phyloP scores from a whole-genome alignment of 192 early-diverging fungal species.

The Spizellomyces sp. region DNA sequence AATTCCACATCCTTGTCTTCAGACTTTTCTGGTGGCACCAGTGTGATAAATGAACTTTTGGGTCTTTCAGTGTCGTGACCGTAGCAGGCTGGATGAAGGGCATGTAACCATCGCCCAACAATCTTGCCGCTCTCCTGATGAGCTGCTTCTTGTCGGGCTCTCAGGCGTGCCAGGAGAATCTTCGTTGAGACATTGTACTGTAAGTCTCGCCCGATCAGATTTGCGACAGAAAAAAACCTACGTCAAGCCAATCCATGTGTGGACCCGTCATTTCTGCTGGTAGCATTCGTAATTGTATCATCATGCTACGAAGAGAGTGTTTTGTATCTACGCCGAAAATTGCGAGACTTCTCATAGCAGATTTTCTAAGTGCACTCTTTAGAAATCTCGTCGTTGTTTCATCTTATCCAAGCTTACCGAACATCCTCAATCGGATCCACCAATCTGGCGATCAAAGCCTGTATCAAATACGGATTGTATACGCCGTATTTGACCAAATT shows the following conservation, averaged over 20 bases:
- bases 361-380: conserved; percentile 28
- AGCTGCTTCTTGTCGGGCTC: conserved; percentile 10
- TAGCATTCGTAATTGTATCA: conserved; percentile 43
- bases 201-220: neutral
- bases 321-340: conserved; percentile 40
- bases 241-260: conserved; percentile 35
- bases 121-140: too few species aligned
- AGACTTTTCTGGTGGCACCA: conserved; percentile 18
- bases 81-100: neutral
- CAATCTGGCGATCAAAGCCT: conserved; percentile 39
- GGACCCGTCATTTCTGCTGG: conserved; percentile 1
- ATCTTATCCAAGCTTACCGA: conserved; percentile 8
- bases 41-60: conserved; percentile 18
- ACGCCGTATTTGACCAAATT: conserved; percentile 40
- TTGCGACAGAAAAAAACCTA: conserved; percentile 13
- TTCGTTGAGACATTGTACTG: conserved; percentile 2
- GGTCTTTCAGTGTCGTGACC: neutral
- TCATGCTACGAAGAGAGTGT: conserved; percentile 29
- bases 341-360: conserved; percentile 38
- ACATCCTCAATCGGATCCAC: conserved; percentile 40
- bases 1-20: conserved; percentile 13
- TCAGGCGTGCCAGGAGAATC: conserved; percentile 20
- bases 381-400: neutral
- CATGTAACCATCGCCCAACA: conserved; percentile 1
- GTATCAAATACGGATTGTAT: conserved; percentile 24